Percentiles rank a stretch among this genome's conserved stretches.
Conservation (phyloP, 192 early-diverging fungal species). For the Anaeromyces robustus region DNA sequence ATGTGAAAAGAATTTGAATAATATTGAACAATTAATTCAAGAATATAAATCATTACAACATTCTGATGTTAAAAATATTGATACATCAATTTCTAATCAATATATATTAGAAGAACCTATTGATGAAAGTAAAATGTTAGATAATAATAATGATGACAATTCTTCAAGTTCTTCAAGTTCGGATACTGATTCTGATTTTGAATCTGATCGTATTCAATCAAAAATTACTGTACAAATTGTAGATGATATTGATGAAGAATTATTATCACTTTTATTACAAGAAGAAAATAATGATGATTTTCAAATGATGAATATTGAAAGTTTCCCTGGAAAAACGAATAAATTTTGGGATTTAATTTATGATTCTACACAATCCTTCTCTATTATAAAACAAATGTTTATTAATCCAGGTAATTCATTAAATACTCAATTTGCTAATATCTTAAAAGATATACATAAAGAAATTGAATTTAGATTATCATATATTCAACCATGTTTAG, state of each 20-base stretch:
- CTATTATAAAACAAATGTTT: neutral
- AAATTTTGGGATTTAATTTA: neutral
- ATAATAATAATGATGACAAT: neutral
- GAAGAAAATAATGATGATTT: neutral
- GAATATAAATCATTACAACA: neutral
- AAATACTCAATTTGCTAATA: slow-evolving; percentile 48
- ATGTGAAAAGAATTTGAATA: slow-evolving; percentile 44
- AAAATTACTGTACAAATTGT: neutral
- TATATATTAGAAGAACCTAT: neutral
- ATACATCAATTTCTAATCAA: neutral
- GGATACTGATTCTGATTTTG: neutral
- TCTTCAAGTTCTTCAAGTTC: neutral
- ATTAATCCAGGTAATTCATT: slow-evolving; percentile 11
- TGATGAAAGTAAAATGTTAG: neutral
- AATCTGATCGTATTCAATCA: neutral
- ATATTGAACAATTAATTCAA: slow-evolving; percentile 23
- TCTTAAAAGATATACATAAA: slow-evolving; percentile 48
- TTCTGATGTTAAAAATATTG: neutral
- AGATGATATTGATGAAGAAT: neutral
- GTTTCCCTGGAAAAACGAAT: neutral
- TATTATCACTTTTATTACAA: neutral
- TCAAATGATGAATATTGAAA: neutral
- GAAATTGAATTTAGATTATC: slow-evolving; percentile 44
- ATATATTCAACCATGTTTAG: slow-evolving; percentile 43
- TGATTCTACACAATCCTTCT: neutral